phyloP scores from a whole-genome alignment of 805 yeast genomes.

The Priceomyces haplophilus region DNA sequence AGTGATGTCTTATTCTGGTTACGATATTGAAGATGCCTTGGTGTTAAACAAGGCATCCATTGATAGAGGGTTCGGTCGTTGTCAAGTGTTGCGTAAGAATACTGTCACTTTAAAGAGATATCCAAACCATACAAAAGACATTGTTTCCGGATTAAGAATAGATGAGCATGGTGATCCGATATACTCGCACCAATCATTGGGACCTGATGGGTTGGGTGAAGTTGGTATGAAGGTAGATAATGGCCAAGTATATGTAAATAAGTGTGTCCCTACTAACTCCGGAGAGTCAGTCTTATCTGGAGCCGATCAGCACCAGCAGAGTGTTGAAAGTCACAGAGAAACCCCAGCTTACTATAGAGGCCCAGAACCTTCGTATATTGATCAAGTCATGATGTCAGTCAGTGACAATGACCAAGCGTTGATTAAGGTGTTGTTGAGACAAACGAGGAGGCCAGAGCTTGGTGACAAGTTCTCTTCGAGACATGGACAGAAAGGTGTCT shows the following conservation, averaged over 20 bases:
- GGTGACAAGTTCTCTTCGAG: conserved; percentile 97
- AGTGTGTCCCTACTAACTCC: conserved; percentile 85
- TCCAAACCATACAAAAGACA: conserved; percentile 90
- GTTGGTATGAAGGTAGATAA: conserved; percentile 88
- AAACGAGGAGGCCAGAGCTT: conserved; percentile 94
- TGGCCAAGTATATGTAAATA: conserved; percentile 93
- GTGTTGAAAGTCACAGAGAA: conserved; percentile 71
- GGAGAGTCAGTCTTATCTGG: conserved; percentile 58
- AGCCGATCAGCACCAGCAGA: conserved; percentile 21
- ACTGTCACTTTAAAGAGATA: conserved; percentile 87
- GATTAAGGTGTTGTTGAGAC: conserved; percentile 87
- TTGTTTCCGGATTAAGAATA: conserved; percentile 86
- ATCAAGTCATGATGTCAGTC: conserved; percentile 96
- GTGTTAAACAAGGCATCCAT: conserved; percentile 90
- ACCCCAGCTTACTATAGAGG: conserved; percentile 90
- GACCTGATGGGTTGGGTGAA: conserved; percentile 95
- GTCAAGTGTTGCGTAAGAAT: conserved; percentile 91
- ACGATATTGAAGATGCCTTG: conserved; percentile 98
- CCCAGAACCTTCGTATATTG: conserved; percentile 93
- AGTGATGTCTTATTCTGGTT: conserved; percentile 98
- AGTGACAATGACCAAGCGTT: conserved; percentile 94
- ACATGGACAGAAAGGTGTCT: conserved; percentile 99
- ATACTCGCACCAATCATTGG: conserved; percentile 81
- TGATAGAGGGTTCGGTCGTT: conserved; percentile 96
- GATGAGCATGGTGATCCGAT: conserved; percentile 79